Evolutionary conservation across 1,284 basidiomycete genomes (phyloP), one percentile per base, ranked within the genome.

Genomic region (Cryptococcus neoformans): DNA sequence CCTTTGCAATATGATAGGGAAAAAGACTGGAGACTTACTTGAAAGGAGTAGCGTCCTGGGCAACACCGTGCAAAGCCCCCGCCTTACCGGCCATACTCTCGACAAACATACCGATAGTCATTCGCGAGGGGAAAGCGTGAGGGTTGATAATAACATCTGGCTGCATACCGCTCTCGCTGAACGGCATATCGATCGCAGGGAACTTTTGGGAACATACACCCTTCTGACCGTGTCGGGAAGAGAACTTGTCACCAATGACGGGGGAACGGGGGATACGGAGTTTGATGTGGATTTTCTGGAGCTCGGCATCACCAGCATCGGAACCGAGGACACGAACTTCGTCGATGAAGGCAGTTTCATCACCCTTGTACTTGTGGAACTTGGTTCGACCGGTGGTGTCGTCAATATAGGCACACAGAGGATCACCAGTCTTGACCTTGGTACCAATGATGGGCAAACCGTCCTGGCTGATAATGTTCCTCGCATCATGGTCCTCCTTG

Each of bases 21-120:
- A 12, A 11, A 39, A 38, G 52, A 17, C 21, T 6, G 4, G 14
- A 34, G 37, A 78, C 84, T 66, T 72, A 93, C 90, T 89, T 89
- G 84, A 97, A 97, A 28, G 94, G 96, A 28, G 96, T 99, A 12
- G 92, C 95, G 79, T 99, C 96, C 76, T 99, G 96, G 4, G 94
- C 92, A 41, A 99, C 82, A 45, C 96, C 96, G 70, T 99, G 96
- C 88, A 99, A 90, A 2, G 95, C 91, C 59, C 96, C 96, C 1
- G 95, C 90, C 77, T 99, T 99, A 44, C 94, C 96, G 1, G 96
- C 96, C 85, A 99, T 88, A 78, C 90, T 94, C 83, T 99, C 96
- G 62, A 99, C 93, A 73, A 99, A 87, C 96, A 99, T 99, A 58
- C 96, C 96, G 69, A 99, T 99, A 6, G 96, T 99, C 96, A 99